Evolutionary conservation across 164 flowering plant species (phyloP), one percentile per base, ranked within the genome.

Genomic region (Magnolia officinalis): DNA sequence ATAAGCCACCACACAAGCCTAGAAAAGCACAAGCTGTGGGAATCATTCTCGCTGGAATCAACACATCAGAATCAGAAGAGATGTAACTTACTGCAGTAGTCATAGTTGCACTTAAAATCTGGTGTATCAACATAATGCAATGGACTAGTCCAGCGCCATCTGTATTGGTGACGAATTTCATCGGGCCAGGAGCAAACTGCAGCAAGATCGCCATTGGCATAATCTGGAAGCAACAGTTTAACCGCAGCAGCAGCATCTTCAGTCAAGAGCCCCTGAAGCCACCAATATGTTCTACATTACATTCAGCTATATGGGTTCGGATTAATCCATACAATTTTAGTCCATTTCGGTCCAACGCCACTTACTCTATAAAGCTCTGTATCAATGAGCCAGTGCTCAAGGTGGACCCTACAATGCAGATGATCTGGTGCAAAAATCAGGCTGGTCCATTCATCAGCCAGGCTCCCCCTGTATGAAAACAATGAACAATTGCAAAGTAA

Each of bases 171-270:
- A 23, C 86, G 85, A 76, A 96, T 80, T 84, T 91, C 86, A 87
- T 96, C 99, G 55, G 99, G 73, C 98, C 98, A 96, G 31, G 97
- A 88, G 79, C 99, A 94, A 24, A 92, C 89, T 80, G 86, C 70
- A 11, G 99, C 96, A 74, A 96, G 92, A 76, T 94, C 92, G 65
- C 97, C 98, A 50, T 85, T 86, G 31, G 99, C 98, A 76, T 77
- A 78, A 37, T 85, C 89, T 21, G 98, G 98, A 78, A 94, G 98
- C 85, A 94, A 84, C 52, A 77, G 72, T 83, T 89, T 88, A 45
- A 96, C 90, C 1, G 90, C 93, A 37, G 85, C 82, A 37, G 77
- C 67, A 59, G 98, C 89, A 67, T 89, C 91, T 78, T 89, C 85
- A 76, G 77, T 84, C 65, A 96, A 90, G 68, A 85, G 83, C 24